Conservation (phyloP, 2,329 filamentous ascomycete genomes). For the Phaeosphaeria sp. region DNA sequence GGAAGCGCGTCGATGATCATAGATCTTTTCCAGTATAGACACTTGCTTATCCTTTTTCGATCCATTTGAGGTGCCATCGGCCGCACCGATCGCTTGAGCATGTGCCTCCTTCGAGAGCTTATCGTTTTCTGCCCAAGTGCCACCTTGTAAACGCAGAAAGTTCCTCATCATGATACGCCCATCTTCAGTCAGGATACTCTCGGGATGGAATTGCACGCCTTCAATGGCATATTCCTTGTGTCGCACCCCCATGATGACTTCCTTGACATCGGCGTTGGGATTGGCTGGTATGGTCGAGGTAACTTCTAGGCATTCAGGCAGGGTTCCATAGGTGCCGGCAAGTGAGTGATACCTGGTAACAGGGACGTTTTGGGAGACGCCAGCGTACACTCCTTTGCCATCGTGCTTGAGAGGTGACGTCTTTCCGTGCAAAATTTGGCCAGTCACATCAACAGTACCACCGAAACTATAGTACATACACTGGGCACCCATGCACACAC, state of each 20-base stretch:
- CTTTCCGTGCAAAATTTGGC: slow-evolving; percentile 96
- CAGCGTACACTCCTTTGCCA: slow-evolving; percentile 85
- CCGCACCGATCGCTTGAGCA: slow-evolving; percentile 40
- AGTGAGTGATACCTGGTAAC: slow-evolving; percentile 97
- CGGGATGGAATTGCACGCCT: slow-evolving; percentile 96
- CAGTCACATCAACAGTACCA: slow-evolving; percentile 87
- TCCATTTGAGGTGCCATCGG: slow-evolving; percentile 28
- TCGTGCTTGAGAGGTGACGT: slow-evolving; percentile 92
- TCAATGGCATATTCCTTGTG: slow-evolving; percentile 93
- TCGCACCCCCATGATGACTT: slow-evolving; percentile 94
- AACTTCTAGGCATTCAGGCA: slow-evolving; percentile 85
- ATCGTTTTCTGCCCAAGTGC: slow-evolving; percentile 88
- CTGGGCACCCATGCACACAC: slow-evolving; percentile 99
- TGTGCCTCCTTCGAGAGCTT: slow-evolving; percentile 52
- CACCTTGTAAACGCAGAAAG: slow-evolving; percentile 85
- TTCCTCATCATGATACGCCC: slow-evolving; percentile 91
- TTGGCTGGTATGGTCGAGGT: slow-evolving; percentile 81
- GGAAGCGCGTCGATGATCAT: slow-evolving; percentile 75
- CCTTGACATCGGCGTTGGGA: slow-evolving; percentile 75
- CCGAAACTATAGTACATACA: slow-evolving; percentile 96
- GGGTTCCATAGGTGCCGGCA: slow-evolving; percentile 85
- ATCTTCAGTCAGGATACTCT: slow-evolving; percentile 92
- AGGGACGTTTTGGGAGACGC: slow-evolving; percentile 78
- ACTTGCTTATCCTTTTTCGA: slow-evolving; percentile 65
- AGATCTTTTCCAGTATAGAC: slow-evolving; percentile 92